Evolutionary conservation across 2,329 filamentous ascomycete species (phyloP).

Genomic region (Neofusicoccum umdonicola): DNA sequence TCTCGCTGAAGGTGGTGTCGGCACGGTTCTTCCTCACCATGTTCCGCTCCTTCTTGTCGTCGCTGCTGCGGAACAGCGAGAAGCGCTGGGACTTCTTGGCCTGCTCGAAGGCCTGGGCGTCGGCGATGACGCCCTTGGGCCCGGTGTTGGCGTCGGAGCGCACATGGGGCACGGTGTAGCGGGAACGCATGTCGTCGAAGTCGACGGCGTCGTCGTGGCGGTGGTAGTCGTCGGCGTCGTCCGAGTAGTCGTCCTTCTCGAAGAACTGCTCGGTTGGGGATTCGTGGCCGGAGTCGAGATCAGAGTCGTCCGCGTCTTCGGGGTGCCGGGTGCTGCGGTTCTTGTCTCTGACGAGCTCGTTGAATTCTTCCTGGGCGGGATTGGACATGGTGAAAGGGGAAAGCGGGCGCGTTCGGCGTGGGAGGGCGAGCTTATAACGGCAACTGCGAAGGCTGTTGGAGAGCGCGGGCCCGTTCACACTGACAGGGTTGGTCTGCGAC

Average conservation of each 20-base stretch:
- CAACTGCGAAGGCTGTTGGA: not conserved
- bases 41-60: conserved; percentile 3
- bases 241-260: conserved; percentile 57
- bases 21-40: conserved; percentile 17
- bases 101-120: conserved; percentile 73
- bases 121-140: conserved; percentile 83
- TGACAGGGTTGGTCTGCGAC: conserved; percentile 9
- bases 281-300: conserved; percentile 56
- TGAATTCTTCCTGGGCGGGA: conserved; percentile 52
- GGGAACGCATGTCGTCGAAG: conserved; percentile 49
- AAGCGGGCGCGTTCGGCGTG: conserved; percentile 8
- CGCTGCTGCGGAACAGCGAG: conserved; percentile 22
- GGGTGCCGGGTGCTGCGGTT: conserved; percentile 43
- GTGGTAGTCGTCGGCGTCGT: conserved; percentile 48
- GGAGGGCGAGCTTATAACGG: conserved; percentile 16
- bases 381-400: conserved; percentile 25
- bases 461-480: conserved; percentile 4
- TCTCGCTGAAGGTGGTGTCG: conserved; percentile 43
- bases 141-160: conserved; percentile 70
- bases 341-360: conserved; percentile 50
- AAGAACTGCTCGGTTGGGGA: conserved; percentile 48
- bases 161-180: conserved; percentile 58
- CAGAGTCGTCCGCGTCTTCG: conserved; percentile 48
- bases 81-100: conserved; percentile 45
- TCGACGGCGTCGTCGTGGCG: conserved; percentile 37